A percentile compares a stretch with the other conserved stretches of the same genome.
Evolutionary conservation across 1,284 basidiomycete genomes (phyloP).

Genomic region (Chiua sp.): DNA sequence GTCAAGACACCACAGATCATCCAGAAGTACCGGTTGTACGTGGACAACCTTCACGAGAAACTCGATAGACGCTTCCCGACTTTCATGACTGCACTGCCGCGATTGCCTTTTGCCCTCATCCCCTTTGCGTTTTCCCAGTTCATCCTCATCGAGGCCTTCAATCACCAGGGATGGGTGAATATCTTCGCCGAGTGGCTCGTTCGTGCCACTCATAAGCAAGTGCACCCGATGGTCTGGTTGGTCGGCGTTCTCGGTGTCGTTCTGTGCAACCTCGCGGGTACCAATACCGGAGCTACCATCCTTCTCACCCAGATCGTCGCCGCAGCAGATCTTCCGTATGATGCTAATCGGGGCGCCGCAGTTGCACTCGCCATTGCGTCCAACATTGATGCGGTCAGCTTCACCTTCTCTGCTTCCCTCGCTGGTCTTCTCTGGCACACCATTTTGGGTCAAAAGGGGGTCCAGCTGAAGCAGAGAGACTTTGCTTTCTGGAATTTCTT

Average conservation of each 20-base stretch:
- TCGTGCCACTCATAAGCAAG: constrained; percentile 34
- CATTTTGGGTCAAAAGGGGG: constrained; percentile 44
- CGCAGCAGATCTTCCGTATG: constrained; percentile 30
- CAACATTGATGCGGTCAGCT: constrained; percentile 93
- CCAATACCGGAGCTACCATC: constrained; percentile 84
- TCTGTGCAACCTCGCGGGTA: constrained; percentile 90
- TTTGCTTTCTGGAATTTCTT: too few relatives aligned
- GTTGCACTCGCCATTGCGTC: constrained; percentile 79
- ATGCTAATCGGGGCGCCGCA: constrained; percentile 43
- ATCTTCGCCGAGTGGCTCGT: constrained; percentile 81
- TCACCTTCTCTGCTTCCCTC: constrained; percentile 90
- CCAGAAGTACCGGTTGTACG: constrained; percentile 21
- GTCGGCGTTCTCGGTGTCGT: constrained; percentile 68
- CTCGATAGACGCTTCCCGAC: constrained; percentile 70
- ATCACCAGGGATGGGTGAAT: constrained; percentile 88
- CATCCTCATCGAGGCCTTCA: constrained; percentile 50
- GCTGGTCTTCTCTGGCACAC: constrained; percentile 89
- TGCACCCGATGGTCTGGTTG: constrained; percentile 60
- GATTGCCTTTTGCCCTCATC: constrained; percentile 81
- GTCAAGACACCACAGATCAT: constrained; percentile 8
- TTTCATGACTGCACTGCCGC: constrained; percentile 67
- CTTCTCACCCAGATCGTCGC: constrained; percentile 15
- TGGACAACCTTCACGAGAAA: constrained; percentile 23
- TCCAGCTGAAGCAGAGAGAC: too few relatives aligned
- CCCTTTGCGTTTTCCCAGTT: constrained; percentile 95